These are phyloP conservation scores for Cyclanthera cordifolia DNA, from an alignment of 306 rosid species.

Conservation along the genomic window DNA sequence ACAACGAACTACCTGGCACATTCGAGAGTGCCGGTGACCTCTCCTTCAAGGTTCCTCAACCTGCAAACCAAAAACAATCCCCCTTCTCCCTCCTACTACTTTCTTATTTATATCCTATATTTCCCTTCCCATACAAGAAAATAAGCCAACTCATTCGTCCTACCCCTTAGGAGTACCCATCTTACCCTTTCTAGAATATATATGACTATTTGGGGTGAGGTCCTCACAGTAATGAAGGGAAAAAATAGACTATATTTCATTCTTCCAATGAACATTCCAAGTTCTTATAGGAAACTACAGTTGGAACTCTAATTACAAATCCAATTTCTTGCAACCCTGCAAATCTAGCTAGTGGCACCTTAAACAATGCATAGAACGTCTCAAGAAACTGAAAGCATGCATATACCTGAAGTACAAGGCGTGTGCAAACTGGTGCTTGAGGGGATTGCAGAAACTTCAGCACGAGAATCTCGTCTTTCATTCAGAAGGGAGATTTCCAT, in stretches of 20 bases:
- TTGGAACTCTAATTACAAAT: background rate
- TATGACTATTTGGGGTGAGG: too few relatives aligned
- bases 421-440: background rate
- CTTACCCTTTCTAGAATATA: too few relatives aligned
- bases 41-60: too few relatives aligned
- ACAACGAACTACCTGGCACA: too few relatives aligned
- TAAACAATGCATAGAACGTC: background rate
- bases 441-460: slow-evolving; percentile 5
- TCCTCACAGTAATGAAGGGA: background rate
- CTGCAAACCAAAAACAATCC: too few relatives aligned
- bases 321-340: background rate
- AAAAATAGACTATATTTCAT: background rate
- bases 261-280: background rate
- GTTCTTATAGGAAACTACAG: background rate
- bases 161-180: too few relatives aligned
- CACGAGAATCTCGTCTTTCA: background rate
- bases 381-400: background rate
- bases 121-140: too few relatives aligned
- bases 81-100: too few relatives aligned
- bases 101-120: too few relatives aligned
- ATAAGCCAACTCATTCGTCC: too few relatives aligned
- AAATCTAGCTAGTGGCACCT: background rate
- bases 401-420: slow-evolving; percentile 3
- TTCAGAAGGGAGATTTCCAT: slow-evolving; percentile 35
- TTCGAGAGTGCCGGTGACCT: too few relatives aligned